A percentile compares a stretch with the other conserved stretches of the same genome.
These are phyloP conservation scores for Gamarada debralockiae DNA, from an alignment of 495 filamentous ascomycete species.

Conservation along the genomic window DNA sequence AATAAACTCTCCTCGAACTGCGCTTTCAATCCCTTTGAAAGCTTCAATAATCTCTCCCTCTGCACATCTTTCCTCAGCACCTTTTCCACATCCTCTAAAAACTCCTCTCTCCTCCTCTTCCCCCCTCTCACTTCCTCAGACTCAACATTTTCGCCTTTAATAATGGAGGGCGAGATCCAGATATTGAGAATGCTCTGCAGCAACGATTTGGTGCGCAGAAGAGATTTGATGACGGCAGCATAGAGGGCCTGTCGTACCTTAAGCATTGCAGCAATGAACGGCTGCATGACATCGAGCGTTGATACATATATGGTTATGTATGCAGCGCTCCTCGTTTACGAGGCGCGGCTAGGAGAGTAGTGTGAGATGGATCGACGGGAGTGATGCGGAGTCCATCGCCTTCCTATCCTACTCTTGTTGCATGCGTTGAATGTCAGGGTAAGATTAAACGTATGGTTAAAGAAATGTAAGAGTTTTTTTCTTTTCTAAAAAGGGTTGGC, in stretches of 20 bases:
- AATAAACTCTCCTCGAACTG: slow-evolving; percentile 42
- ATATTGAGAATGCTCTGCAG: slow-evolving; percentile 46
- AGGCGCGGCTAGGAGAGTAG: slow-evolving; percentile 18
- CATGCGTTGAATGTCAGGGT: background rate
- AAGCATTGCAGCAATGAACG: slow-evolving; percentile 27
- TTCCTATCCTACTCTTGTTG: background rate
- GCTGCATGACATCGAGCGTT: slow-evolving; percentile 24
- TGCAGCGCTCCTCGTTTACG: slow-evolving; percentile 11
- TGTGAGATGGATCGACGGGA: slow-evolving; percentile 2
- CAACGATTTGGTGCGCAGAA: slow-evolving; percentile 47
- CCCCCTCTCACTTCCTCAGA: background rate
- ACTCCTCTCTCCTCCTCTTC: slow-evolving; percentile 15
- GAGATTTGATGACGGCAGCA: slow-evolving; percentile 36
- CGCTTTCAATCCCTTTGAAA: slow-evolving; percentile 39
- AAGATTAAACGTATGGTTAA: background rate
- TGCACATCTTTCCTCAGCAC: slow-evolving; percentile 35
- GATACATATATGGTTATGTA: slow-evolving; percentile 30
- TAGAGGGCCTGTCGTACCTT: slow-evolving; percentile 26
- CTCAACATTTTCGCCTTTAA: slow-evolving; percentile 33
- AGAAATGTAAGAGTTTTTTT: background rate
- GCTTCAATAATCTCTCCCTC: slow-evolving; percentile 31
- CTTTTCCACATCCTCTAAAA: slow-evolving; percentile 31
- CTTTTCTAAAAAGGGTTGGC: slow-evolving; percentile 8
- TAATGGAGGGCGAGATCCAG: slow-evolving; percentile 39
- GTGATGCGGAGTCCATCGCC: background rate